Percentiles rank a stretch among this genome's conserved stretches.
These are phyloP conservation scores for Primulina eburnea DNA, from an alignment of 257 asterid genomes.

Conservation along the genomic window DNA sequence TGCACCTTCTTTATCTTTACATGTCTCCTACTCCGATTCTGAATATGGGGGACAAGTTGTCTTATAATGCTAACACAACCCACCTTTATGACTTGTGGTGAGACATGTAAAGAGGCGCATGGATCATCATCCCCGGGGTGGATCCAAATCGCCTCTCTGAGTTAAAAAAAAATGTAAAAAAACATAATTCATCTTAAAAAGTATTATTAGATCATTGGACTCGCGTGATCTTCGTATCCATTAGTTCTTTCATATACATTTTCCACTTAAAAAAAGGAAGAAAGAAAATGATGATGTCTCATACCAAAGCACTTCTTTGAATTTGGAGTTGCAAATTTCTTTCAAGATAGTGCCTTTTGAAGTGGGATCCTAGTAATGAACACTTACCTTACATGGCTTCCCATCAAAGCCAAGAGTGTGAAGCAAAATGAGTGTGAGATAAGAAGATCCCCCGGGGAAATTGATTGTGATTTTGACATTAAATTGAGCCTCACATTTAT, in stretches of 20 bases:
- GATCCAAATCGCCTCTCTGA: background rate
- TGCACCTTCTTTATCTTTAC: background rate
- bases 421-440: slow-evolving; percentile 35
- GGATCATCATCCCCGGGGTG: background rate
- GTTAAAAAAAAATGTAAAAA: too few relatives aligned
- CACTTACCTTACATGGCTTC: slow-evolving; percentile 18
- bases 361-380: slow-evolving; percentile 34
- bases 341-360: slow-evolving; percentile 4
- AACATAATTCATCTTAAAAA: too few relatives aligned
- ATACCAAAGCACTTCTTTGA: background rate
- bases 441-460: slow-evolving; percentile 7
- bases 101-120: background rate
- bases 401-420: slow-evolving; percentile 24
- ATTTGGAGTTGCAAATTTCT: slow-evolving; percentile 8
- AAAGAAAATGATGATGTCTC: too few relatives aligned
- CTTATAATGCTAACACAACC: background rate
- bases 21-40: background rate
- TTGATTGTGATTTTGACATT: slow-evolving; percentile 39
- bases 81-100: background rate
- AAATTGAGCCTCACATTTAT: slow-evolving; percentile 25
- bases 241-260: too few relatives aligned
- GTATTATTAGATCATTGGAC: too few relatives aligned
- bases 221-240: too few relatives aligned
- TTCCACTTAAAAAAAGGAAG: too few relatives aligned
- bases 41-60: background rate